Conservation (phyloP, 441 rosid genomes). For the Euphorbia celastroides region DNA sequence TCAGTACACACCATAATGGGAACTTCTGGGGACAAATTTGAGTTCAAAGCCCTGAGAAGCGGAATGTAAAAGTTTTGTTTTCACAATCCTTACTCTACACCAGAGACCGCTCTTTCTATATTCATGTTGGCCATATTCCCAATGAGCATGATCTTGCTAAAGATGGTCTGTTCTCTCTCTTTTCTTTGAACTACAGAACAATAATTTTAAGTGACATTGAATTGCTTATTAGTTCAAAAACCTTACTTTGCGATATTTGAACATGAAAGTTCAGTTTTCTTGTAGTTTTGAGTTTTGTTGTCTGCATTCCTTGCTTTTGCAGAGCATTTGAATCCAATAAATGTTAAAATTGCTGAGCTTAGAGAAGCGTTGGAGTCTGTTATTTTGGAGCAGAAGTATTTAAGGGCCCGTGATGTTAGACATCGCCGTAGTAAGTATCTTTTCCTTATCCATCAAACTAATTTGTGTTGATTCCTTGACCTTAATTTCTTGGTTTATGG, state of each 20-base stretch:
- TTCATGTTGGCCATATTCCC: conserved; percentile 93
- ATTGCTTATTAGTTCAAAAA: conserved; percentile 7
- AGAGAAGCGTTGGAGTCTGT: conserved; percentile 94
- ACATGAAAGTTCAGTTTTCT: neutral
- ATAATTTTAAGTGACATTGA: conserved; percentile 5
- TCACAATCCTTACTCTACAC: conserved; percentile 78
- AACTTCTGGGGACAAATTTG: conserved; percentile 92
- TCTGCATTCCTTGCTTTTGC: conserved; percentile 15
- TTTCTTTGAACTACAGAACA: no score
- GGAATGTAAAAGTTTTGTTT: conserved; percentile 96
- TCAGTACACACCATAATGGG: conserved; percentile 56
- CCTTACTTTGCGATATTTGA: neutral
- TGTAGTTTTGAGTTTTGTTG: neutral
- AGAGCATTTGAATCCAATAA: conserved; percentile 95
- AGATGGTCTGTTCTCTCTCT: conserved; percentile 49
- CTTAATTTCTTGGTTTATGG: no score
- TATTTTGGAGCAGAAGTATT: conserved; percentile 81
- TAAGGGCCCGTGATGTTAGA: conserved; percentile 85
- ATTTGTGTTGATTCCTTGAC: neutral
- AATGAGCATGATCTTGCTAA: conserved; percentile 79
- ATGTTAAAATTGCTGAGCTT: conserved; percentile 91
- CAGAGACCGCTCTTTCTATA: conserved; percentile 86
- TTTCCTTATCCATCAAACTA: no score
- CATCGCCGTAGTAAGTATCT: conserved; percentile 37
- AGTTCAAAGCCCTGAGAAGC: conserved; percentile 71